Base-by-base conservation (phyloP, 2,329 filamentous ascomycete species). In the Paracoccidioides lutzii region DNA sequence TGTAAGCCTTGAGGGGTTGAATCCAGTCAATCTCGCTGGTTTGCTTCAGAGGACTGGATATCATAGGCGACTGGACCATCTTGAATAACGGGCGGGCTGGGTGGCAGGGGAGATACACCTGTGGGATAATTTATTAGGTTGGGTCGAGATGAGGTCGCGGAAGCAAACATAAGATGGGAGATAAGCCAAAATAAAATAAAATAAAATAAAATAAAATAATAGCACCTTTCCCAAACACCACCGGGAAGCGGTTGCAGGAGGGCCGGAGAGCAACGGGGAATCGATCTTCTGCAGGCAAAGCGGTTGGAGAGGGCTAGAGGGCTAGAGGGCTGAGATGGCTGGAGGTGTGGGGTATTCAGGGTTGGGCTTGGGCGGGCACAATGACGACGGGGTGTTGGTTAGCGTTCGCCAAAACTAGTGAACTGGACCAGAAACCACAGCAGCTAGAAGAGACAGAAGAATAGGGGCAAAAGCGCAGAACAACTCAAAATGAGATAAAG, bases 21-120 rank as follows among this genome's bases (percentile, higher is more conserved):
- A 97, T 80, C 93, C 93, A 98, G 80, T 98, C 93, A 69, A 98
- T 95, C 77, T 98, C 93, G 78, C 90, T 95, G 61, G 93, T 98
- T 71, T 83, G 81, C 74, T 85, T 97, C 66, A 96, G 81, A 69
- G 91, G 91, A 79, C 85, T 85, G 65, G 90, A 94, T 65, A 97
- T 85, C 91, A 97, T 97, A 59, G 90, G 90, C 63, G 89, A 84
- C 76, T 94, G 87, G 71, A 87, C 80, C 85, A 88, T 90, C 59
- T 64, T 73, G 67, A 60, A 63, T 58, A 57, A 61, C 12, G 52
- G 52, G n/a, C 32, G 30, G 58, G 62, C 59, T 32, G 3, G 43
- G 35, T 50, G 15, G 43, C n/a, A 10, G 35, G 38, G 28, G 22
- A 2, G 22, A 22, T 22, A 22, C 22, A 2, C 22, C 22, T 22